Evolutionary conservation across 177 flowering plant genomes (phyloP).

Genomic region (Vitis hybrid): DNA sequence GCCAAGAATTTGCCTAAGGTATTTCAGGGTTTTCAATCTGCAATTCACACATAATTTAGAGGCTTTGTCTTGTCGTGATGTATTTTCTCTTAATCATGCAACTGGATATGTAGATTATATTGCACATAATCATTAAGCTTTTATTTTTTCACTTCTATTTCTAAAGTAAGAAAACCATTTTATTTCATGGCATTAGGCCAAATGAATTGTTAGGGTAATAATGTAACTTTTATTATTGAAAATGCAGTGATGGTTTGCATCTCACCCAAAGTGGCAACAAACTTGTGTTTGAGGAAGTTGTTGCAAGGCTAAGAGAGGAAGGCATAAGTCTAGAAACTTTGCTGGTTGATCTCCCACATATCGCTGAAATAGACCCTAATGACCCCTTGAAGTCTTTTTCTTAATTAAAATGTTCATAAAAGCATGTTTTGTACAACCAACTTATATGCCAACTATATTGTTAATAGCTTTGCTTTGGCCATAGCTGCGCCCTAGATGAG

Average conservation of each 20-base stretch:
- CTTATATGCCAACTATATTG: no score
- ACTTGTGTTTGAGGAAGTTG: conserved; percentile 65
- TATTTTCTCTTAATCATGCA: no score
- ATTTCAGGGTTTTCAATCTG: neutral
- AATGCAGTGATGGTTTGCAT: conserved; percentile 82
- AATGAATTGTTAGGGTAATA: neutral
- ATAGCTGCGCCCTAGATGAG: no score
- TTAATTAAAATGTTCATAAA: neutral
- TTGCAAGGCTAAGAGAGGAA: conserved; percentile 40
- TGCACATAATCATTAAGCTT: no score
- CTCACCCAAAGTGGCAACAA: conserved; percentile 51
- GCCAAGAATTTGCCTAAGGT: conserved; percentile 60
- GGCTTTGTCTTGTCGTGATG: no score
- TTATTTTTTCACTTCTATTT: no score
- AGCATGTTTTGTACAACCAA: no score
- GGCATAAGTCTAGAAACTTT: conserved; percentile 47
- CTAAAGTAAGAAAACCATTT: no score
- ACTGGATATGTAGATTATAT: no score
- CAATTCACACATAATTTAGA: no score
- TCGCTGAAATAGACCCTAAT: conserved; percentile 48
- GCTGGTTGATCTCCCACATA: conserved; percentile 64
- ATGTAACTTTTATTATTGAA: neutral
- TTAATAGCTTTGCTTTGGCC: no score
- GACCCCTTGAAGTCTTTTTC: conserved; percentile 68
- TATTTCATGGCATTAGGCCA: no score